These are phyloP conservation scores for Phytopythium delawarense DNA, from an alignment of 352 stramenopile genomes.

Conservation along the genomic window DNA sequence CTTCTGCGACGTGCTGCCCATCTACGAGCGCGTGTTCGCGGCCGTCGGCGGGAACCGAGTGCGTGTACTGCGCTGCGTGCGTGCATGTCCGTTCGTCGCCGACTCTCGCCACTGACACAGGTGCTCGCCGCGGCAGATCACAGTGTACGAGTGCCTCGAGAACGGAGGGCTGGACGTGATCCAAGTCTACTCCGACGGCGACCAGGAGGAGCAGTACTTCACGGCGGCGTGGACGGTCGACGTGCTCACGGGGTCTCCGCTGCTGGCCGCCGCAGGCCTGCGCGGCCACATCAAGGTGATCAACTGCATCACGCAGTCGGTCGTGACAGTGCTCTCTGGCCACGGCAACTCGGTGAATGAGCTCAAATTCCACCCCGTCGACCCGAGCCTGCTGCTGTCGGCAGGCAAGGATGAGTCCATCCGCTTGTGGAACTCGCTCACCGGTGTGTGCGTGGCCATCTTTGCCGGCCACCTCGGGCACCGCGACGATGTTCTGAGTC, in stretches of 20 bases:
- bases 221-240: slow-evolving; percentile 74
- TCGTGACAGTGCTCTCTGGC: slow-evolving; percentile 77
- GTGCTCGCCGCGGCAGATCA: slow-evolving; percentile 31
- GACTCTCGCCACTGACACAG: background rate
- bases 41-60: slow-evolving; percentile 69
- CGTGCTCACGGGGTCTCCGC: slow-evolving; percentile 56
- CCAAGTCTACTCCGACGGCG: slow-evolving; percentile 76
- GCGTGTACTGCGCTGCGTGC: slow-evolving; percentile 8
- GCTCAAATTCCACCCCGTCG: slow-evolving; percentile 87
- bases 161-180: slow-evolving; percentile 72
- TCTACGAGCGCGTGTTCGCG: slow-evolving; percentile 71
- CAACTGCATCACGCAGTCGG: slow-evolving; percentile 72
- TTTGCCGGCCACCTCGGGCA: slow-evolving; percentile 92
- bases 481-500: slow-evolving; percentile 83
- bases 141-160: slow-evolving; percentile 73
- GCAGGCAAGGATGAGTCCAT: slow-evolving; percentile 91
- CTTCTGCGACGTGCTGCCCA: slow-evolving; percentile 64
- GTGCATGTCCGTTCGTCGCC: background rate
- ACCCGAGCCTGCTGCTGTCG: slow-evolving; percentile 88
- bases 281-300: slow-evolving; percentile 84
- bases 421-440: slow-evolving; percentile 91
- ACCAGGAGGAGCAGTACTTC: slow-evolving; percentile 79
- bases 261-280: slow-evolving; percentile 67
- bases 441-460: slow-evolving; percentile 84
- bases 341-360: slow-evolving; percentile 93